Base-by-base conservation (phyloP, 805 yeast species). In the Suhomyces vadensis region DNA sequence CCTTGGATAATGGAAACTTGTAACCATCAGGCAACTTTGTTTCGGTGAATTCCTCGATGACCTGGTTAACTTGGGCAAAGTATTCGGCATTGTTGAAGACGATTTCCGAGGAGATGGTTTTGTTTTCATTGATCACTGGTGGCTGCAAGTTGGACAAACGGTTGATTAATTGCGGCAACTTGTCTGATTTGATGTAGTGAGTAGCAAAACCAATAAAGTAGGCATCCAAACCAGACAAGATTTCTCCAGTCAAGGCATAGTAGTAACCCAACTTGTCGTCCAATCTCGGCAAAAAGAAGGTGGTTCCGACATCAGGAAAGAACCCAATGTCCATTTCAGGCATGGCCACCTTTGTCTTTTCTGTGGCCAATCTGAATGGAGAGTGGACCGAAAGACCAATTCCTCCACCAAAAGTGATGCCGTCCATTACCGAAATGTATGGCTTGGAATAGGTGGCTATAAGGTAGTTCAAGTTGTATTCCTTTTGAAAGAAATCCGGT, bases 331-430 rank as follows among this genome's bases (percentile, higher is more conserved):
- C 90, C 75, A 95, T 86, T 67, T 94, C 98, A 6, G 99, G 98
- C 99, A 94, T 94, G 49, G 98, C 96, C 69, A 90, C 78, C 61
- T 83, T 77, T 8, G 98, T 91, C 56, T 79, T 78, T 56, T 92
- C 97, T 33, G 96, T 87, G n/a, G 95, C 95, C 29, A 94, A 71
- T 59, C 98, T 81, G 74, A 92, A 92, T 3, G 97, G 92, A 9
- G 88, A 84, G 66, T 94, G 98, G 33, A 88, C 85, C 0, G 92
- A 76, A 36, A 94, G 70, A 4, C 99, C 98, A 35, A 90, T 96
- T 55, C 98, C 98, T 41, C 98, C 98, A 43, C 98, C 99, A 96
- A 94, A 89, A 21, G 92, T 88, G 55, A 92, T 87, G 17, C 98
- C 97, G 60, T 94, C 84, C 81, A 86, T 83, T 29, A 89, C 58